phyloP scores from a whole-genome alignment of 164 flowering plant species.

The grape (Vitis vinifera) region ASM3070453v1 NC_081822.1:8962501-8963000 shows the following conservation, averaged over 20 bases:
- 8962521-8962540: background rate
- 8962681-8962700: slow-evolving; percentile 3
- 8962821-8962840: too few species aligned
- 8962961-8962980: background rate
- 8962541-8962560: background rate
- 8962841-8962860: too few species aligned
- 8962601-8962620: background rate
- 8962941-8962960: background rate
- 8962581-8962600: background rate
- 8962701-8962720: background rate
- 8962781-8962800: background rate
- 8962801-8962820: background rate
- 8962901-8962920: background rate
- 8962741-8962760: background rate
- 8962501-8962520: background rate
- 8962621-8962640: slow-evolving; percentile 64
- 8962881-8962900: too few species aligned
- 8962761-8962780: background rate
- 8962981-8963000: background rate
- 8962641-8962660: slow-evolving; percentile 98
- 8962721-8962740: background rate
- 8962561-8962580: background rate
- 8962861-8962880: background rate
- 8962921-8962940: background rate
- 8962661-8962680: slow-evolving; percentile 97